Percentiles rank a stretch among this genome's conserved stretches.
phyloP scores from a whole-genome alignment of 164 flowering plant genomes.

The Umbilicus rupestris region DNA sequence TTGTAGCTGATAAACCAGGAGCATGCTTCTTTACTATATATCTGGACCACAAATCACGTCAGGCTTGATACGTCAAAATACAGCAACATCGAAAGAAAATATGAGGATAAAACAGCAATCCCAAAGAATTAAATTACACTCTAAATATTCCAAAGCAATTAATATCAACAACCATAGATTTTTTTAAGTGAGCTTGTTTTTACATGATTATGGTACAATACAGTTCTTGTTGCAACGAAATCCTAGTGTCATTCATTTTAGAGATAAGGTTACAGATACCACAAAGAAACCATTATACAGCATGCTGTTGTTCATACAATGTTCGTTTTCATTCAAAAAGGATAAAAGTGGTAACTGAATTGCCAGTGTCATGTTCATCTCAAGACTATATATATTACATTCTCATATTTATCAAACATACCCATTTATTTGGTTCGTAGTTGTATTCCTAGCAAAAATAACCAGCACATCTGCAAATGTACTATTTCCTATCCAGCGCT shows the following conservation, averaged over 20 bases:
- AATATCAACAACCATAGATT: not conserved
- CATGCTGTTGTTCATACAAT: not conserved
- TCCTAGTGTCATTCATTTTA: not conserved
- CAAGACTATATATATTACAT: not conserved
- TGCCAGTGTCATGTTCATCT: not conserved
- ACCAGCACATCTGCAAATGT: constrained; percentile 92
- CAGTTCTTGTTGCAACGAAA: not conserved
- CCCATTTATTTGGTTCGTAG: constrained; percentile 89
- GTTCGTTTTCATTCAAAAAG: not conserved
- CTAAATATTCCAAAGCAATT: not conserved
- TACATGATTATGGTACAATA: not conserved
- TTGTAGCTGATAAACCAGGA: constrained; percentile 76
- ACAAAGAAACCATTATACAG: not conserved
- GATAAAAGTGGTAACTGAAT: not conserved
- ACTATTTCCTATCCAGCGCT: constrained; percentile 97
- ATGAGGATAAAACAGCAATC: not conserved
- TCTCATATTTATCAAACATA: constrained; percentile 13
- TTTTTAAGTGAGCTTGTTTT: not conserved
- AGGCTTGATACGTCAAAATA: not conserved
- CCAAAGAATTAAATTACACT: not conserved
- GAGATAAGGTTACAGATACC: not conserved
- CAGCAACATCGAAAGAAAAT: not conserved
- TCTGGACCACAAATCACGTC: constrained; percentile 28
- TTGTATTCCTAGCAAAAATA: constrained; percentile 76
- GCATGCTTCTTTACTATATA: constrained; percentile 63